Evolutionary conservation across 129 eudicot species (phyloP).

Genomic region (Erigeron canadensis): DNA sequence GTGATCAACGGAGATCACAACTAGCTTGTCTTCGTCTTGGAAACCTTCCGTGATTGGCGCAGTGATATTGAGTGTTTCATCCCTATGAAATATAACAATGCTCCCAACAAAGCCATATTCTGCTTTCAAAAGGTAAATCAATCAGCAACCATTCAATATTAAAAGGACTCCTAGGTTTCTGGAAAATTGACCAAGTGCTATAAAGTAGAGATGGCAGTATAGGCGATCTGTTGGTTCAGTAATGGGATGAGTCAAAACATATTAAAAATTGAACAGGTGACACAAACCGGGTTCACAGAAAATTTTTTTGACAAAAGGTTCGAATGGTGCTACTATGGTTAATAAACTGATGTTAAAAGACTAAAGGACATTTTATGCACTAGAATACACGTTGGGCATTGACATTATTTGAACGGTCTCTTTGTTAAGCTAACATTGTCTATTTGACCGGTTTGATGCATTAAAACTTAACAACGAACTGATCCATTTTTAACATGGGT

Average conservation of each 20-base stretch:
- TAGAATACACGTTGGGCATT: too few species aligned
- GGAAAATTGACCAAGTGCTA: not conserved
- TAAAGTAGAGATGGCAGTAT: not conserved
- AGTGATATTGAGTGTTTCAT: conserved; percentile 41
- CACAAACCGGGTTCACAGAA: too few species aligned
- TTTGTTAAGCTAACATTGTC: too few species aligned
- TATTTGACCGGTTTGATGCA: too few species aligned
- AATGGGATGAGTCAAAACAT: not conserved
- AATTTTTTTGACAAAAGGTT: too few species aligned
- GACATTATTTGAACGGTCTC: too few species aligned
- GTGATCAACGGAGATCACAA: not conserved
- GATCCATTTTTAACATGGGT: too few species aligned
- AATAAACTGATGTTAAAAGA: too few species aligned
- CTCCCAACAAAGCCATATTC: conserved; percentile 48
- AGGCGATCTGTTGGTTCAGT: not conserved
- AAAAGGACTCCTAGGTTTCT: not conserved
- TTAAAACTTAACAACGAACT: too few species aligned
- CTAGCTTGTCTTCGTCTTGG: conserved; percentile 37
- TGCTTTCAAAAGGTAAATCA: conserved; percentile 30
- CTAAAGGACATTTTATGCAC: too few species aligned
- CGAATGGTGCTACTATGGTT: too few species aligned
- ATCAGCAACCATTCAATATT: not conserved
- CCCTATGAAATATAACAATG: conserved; percentile 42
- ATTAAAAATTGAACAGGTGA: not conserved
- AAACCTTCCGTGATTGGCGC: conserved; percentile 23